Evolutionary conservation across 305 asterid genomes (phyloP).

Genomic region (Solanum hybrid): DNA sequence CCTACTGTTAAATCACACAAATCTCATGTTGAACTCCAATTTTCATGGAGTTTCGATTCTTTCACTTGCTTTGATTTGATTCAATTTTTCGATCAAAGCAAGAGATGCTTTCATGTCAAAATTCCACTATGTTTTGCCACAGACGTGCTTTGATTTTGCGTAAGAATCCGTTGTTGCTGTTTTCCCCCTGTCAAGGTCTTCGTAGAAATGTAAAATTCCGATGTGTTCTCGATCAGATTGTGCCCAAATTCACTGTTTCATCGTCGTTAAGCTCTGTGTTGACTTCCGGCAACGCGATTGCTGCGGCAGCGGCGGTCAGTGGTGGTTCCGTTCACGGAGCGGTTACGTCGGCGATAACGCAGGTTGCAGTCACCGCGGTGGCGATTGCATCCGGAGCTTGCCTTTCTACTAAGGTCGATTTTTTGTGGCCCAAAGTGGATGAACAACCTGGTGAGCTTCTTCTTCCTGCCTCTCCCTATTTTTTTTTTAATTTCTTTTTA

Average conservation of each 20-base stretch:
- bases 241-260: slow-evolving; percentile 40
- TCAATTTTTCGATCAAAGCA: neutral
- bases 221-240: slow-evolving; percentile 29
- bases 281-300: slow-evolving; percentile 62
- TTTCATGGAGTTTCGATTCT: neutral
- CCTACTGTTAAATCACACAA: neutral
- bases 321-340: slow-evolving; percentile 74
- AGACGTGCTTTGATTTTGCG: slow-evolving; percentile 31
- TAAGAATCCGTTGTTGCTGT: slow-evolving; percentile 21
- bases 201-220: slow-evolving; percentile 32
- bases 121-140: slow-evolving; percentile 33
- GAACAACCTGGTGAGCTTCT: slow-evolving; percentile 56
- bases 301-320: slow-evolving; percentile 50
- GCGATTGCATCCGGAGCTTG: slow-evolving; percentile 99
- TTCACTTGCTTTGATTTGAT: neutral
- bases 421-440: slow-evolving; percentile 83
- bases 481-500: no score
- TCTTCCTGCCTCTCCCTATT: neutral
- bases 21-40: neutral
- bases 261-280: slow-evolving; percentile 51
- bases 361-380: slow-evolving; percentile 85
- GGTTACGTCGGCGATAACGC: slow-evolving; percentile 82
- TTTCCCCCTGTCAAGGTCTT: slow-evolving; percentile 2
- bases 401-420: slow-evolving; percentile 90
- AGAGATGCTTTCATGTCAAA: slow-evolving; percentile 40